phyloP scores from a whole-genome alignment of 75 land plant species.

The Pinus tabuliformis region DNA sequence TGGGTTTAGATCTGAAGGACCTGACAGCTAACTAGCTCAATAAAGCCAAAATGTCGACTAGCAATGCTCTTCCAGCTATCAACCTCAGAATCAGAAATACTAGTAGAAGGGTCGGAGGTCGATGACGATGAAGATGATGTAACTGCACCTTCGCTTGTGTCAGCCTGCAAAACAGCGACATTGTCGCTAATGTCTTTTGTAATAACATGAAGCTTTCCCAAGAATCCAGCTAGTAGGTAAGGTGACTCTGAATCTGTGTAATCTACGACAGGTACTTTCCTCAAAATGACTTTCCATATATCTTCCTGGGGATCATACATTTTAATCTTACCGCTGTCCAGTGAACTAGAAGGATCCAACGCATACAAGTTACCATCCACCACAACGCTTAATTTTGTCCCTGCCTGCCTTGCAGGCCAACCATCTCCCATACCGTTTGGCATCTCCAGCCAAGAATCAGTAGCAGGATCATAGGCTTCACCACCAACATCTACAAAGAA shows the following conservation, averaged over 20 bases:
- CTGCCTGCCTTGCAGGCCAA: slow-evolving; percentile 98
- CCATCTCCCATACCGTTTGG: slow-evolving; percentile 97
- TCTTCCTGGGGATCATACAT: slow-evolving; percentile 84
- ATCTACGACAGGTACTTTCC: slow-evolving; percentile 75
- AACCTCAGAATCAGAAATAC: slow-evolving; percentile 9
- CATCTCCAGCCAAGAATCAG: slow-evolving; percentile 84
- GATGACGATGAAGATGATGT: slow-evolving; percentile 14
- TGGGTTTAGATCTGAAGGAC: slow-evolving; percentile 63
- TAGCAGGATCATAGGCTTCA: slow-evolving; percentile 83
- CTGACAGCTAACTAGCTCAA: slow-evolving; percentile 91
- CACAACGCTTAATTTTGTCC: slow-evolving; percentile 85
- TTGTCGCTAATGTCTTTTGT: slow-evolving; percentile 60
- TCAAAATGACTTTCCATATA: slow-evolving; percentile 76
- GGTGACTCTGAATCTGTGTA: slow-evolving; percentile 84
- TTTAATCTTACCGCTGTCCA: slow-evolving; percentile 80
- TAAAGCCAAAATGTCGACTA: slow-evolving; percentile 50
- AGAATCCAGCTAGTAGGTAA: slow-evolving; percentile 82
- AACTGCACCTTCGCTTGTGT: slow-evolving; percentile 16
- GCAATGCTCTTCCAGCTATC: slow-evolving; percentile 73
- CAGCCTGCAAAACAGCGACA: slow-evolving; percentile 68
- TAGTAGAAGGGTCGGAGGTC: slow-evolving; percentile 9
- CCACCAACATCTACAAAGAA: slow-evolving; percentile 99
- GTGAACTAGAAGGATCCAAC: slow-evolving; percentile 83
- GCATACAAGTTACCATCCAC: slow-evolving; percentile 88
- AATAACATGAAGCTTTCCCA: slow-evolving; percentile 80